Evolutionary conservation across 805 yeast genomes (phyloP), one percentile per base, ranked within the genome.

Genomic region (Saccharomyces mikatae): DNA sequence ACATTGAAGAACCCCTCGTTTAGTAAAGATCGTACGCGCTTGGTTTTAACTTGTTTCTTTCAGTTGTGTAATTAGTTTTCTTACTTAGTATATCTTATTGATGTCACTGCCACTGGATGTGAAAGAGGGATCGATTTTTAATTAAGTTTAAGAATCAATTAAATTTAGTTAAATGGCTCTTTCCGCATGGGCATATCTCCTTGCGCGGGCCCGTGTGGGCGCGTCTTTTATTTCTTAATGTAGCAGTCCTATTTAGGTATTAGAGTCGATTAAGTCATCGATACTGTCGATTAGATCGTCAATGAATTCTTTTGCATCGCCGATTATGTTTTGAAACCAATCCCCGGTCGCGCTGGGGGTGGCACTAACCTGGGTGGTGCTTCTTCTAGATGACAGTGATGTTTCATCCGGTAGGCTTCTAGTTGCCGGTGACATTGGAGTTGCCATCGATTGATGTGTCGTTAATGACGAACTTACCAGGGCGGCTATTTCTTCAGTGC

Each of bases 241-340:
- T 17, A 4, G 11, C 17, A 3, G 44, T 36, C 17, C 44, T 14
- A 22, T 22, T 36, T 36, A 36, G 22, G 44, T 36, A 36, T 36
- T 17, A 21, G 44, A 36, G 10, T 36, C 44, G 24, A 36, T 17
- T 17, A 36, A n/a, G 21, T 36, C 44, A 6, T 66, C 67, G 9
- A 67, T 54, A 2, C 62, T 64, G 3, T 65, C 67, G 13, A 61
- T 61, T 2, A 66, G 44, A 2, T 64, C 62, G 24, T 64, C 71
- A 49, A 70, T 54, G 3, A 64, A n/a, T 1, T 61, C 67, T 32
- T 65, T 61, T 17, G 63, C 58, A 22, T 62, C 62, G n/a, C 54
- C 57, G 6, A 60, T 13, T 32, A 56, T 24, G 13, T 57, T 61
- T 32, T 58, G 50, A 14, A 57, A 41, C 52, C 57, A 55, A 50